A percentile compares a stretch with the other conserved stretches of the same genome.
These are phyloP conservation scores for Alternaria gansuensis DNA, from an alignment of 2,329 filamentous ascomycete species.

Conservation along the genomic window DNA sequence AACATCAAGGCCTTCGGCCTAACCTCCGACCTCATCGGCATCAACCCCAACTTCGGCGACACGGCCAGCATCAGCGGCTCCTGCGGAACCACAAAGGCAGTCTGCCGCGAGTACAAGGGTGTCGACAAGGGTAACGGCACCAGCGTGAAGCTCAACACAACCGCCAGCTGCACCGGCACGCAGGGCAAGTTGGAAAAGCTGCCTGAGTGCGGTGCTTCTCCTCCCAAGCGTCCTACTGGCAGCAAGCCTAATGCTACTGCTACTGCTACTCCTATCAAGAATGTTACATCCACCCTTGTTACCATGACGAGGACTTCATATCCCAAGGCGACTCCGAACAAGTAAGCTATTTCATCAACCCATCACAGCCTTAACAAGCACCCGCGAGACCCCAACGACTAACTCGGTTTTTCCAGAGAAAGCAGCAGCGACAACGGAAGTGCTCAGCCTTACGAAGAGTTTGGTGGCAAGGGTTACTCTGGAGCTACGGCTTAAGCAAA, in stretches of 20 bases:
- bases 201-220: slow-evolving; percentile 24
- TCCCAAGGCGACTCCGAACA: slow-evolving; percentile 6
- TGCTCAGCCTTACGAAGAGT: slow-evolving; percentile 45
- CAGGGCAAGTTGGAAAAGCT: slow-evolving; percentile 33
- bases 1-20: slow-evolving; percentile 54
- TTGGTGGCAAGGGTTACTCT: slow-evolving; percentile 53
- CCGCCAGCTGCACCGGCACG: slow-evolving; percentile 21
- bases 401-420: background rate
- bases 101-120: slow-evolving; percentile 39
- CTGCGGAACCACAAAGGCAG: slow-evolving; percentile 36
- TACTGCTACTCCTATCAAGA: slow-evolving; percentile 3
- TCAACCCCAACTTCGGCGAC: slow-evolving; percentile 61
- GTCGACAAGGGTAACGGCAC: slow-evolving; percentile 33
- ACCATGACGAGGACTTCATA: slow-evolving; percentile 9
- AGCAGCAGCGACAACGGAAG: background rate
- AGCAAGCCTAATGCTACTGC: background rate
- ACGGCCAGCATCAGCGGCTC: slow-evolving; percentile 57
- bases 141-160: slow-evolving; percentile 29
- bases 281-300: slow-evolving; percentile 3
- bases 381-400: background rate
- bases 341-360: background rate
- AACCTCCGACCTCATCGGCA: slow-evolving; percentile 54
- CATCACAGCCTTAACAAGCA: too few species aligned
- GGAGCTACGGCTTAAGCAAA: slow-evolving; percentile 51
- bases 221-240: background rate